Evolutionary conservation across 306 rosid genomes (phyloP), one percentile per base, ranked within the genome.

Genomic region (Gastrolobium bilobum): DNA sequence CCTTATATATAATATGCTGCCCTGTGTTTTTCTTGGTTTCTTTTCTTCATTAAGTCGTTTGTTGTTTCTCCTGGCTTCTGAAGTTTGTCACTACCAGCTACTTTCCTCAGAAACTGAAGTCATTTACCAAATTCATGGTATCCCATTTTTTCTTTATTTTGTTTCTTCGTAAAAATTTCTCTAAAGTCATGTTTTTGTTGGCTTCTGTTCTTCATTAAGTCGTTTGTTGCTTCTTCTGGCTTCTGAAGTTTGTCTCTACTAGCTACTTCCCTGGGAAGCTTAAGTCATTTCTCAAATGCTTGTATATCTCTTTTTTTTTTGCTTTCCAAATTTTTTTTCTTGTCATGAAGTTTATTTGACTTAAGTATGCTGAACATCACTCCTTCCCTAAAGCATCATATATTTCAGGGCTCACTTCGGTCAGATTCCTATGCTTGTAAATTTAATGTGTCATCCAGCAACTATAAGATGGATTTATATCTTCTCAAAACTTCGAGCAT

Each of bases 61-160:
- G 34, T n/a, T 59, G 40, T 69, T 57, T 50, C 63, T 7, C 29
- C 33, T 38, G 31, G 52, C 38, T 48, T 70, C 53, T 65, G 64
- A 29, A 37, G 26, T 13, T 39, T 38, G 29, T 50, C 31, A 37
- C 71, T 69, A 30, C 68, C 39, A 9, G 43, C 46, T 48, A 54
- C 26, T 50, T 26, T 51, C 82, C 13, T 61, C 74, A 13, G 50
- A 33, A 70, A 57, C 76, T 68, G 26, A 29, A 79, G 10, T 48
- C 77, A 42, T 20, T 20, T 20, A 20, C 26, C 26, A 20, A 20
- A 20, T 20, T 20, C 26, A 20, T n/a, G 13, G 40, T 4, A n/a
- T 34, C 1, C 10, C 9, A 11, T 20, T 3, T 13, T 48, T 60
- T 11, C 3, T 14, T 10, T 4, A 29, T 4, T 2, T 43, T 9